Conservation (phyloP, 192 early-diverging fungal species). For the Piromyces sp. region DNA sequence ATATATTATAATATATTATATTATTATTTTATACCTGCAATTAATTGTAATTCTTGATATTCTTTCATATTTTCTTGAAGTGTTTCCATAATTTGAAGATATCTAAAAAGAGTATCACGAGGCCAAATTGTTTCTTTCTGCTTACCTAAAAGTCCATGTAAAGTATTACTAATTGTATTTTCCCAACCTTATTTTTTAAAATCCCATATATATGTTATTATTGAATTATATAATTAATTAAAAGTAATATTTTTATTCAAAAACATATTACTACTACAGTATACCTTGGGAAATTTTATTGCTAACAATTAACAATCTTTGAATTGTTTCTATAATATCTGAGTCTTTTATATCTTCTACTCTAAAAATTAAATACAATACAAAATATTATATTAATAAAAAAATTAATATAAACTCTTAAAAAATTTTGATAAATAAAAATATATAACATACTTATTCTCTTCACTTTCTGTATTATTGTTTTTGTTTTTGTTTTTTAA, state of each 20-base stretch:
- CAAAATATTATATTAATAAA: no score
- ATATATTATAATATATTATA: no score
- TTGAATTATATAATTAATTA: no score
- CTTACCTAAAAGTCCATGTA: slow-evolving; percentile 9
- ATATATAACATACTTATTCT: no score
- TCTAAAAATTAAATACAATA: no score
- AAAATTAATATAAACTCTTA: no score
- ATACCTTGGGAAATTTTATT: slow-evolving; percentile 14
- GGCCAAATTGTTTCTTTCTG: slow-evolving; percentile 22
- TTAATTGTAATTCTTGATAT: slow-evolving; percentile 22
- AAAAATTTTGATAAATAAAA: no score
- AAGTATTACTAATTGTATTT: slow-evolving; percentile 15
- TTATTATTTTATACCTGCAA: slow-evolving; percentile 9
- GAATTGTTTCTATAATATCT: slow-evolving; percentile 11
- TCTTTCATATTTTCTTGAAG: slow-evolving; percentile 25
- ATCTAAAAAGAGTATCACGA: slow-evolving; percentile 20
- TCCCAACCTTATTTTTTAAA: slow-evolving; percentile 16
- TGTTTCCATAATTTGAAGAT: slow-evolving; percentile 25
- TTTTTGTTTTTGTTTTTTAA: no score
- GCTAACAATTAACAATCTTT: slow-evolving; percentile 12
- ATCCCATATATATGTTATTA: background rate
- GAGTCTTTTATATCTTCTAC: slow-evolving; percentile 1
- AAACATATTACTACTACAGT: no score
- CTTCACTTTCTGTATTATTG: no score
- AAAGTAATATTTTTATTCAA: no score